Evolutionary conservation across 2,329 filamentous ascomycete genomes (phyloP), one percentile per base, ranked within the genome.

Genomic region (Penicillium sp.): DNA sequence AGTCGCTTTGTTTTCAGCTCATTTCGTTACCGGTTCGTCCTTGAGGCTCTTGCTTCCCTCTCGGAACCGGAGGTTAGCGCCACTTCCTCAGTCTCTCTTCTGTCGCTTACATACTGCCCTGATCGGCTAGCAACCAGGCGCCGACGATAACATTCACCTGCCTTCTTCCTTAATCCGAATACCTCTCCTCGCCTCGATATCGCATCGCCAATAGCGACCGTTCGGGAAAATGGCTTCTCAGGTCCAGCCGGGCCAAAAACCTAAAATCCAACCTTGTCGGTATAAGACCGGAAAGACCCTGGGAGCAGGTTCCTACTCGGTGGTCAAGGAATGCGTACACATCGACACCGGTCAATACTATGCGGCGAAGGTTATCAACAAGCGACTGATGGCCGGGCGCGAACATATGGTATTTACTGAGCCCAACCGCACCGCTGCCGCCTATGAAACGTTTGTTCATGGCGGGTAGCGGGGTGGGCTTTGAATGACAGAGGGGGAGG

Each of bases 251-350:
- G 64, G 58, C 59, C 76, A 75, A 66, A 74, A 71, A 61, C 85
- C 89, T 3, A 89, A 93, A 77, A 88, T 98, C 66, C 93, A 98
- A 80, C 93, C 95, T 71, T 99, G 94, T 78, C 88, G 93, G 70
- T 99, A 99, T 85, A 99, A 98, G 83, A 97, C 96, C 7, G 95
- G 95, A 67, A 99, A 99, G 85, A 98, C 95, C 26, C 83, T 99
- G 60, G 95, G 95, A 66, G 93, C 95, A 38, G 95, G 95, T 67
- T 97, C 93, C 61, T 99, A 99, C 81, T 97, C 93, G 44, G 95
- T 98, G 54, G 95, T 99, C 66, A 98, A 98, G 79, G 95, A 99
- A 82, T 99, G 95, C 76, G 93, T 98, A 30, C 95, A 99, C 77
- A 98, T 98, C 73, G 94, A 98, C 71, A 98, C 95, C 0, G 94